phyloP scores from a whole-genome alignment of 73 alveolate species.

The Uronychia binucleata region DNA sequence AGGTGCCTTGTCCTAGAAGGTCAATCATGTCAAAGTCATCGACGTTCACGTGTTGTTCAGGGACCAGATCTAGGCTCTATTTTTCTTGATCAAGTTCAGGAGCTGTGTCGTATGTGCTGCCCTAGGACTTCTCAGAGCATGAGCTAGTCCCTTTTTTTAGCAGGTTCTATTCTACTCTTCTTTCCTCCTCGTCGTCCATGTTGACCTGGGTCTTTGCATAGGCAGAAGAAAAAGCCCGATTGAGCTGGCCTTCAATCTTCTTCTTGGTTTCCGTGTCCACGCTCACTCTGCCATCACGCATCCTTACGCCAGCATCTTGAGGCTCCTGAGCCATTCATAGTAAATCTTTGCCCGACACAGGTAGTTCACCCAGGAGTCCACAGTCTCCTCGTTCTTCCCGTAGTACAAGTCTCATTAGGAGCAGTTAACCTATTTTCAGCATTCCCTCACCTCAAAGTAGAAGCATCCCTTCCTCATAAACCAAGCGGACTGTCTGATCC shows the following conservation, averaged over 20 bases:
- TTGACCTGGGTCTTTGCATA: not conserved
- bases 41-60: conserved; percentile 20
- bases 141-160: no score
- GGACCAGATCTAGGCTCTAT: conserved; percentile 5
- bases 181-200: not conserved
- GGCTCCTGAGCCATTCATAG: conserved; percentile 30
- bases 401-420: conserved; percentile 4
- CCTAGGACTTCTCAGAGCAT: not conserved
- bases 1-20: conserved; percentile 77
- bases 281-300: not conserved
- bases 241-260: not conserved
- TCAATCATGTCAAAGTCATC: conserved; percentile 66
- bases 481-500: conserved; percentile 28
- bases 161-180: not conserved
- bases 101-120: not conserved
- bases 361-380: conserved; percentile 44
- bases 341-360: conserved; percentile 31
- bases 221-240: not conserved
- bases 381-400: conserved; percentile 14
- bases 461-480: conserved; percentile 32
- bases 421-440: not conserved
- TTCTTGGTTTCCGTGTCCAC: conserved; percentile 25
- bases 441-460: conserved; percentile 29
- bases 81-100: not conserved
- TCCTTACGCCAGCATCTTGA: conserved; percentile 13